phyloP scores from a whole-genome alignment of 352 stramenopile genomes.

The Globisporangium heterothallicum region DNA sequence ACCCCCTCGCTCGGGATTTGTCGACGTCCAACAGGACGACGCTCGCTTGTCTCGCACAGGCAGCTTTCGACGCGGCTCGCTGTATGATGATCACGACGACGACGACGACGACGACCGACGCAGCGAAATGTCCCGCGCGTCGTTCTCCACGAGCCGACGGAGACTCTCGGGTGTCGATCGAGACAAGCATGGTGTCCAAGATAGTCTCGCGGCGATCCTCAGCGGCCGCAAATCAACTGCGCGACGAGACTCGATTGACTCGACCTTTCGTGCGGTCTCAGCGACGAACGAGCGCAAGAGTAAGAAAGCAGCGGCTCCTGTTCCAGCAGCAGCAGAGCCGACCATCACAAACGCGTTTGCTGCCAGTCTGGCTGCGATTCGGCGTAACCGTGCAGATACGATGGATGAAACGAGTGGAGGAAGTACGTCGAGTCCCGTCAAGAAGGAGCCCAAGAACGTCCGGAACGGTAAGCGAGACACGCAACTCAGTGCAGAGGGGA shows the following conservation, averaged over 20 bases:
- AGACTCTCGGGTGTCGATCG: slow-evolving; percentile 32
- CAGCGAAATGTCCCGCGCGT: slow-evolving; percentile 29
- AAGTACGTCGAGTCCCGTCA: slow-evolving; percentile 16
- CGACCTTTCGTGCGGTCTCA: slow-evolving; percentile 25
- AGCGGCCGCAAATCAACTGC: slow-evolving; percentile 28
- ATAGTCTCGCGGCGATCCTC: slow-evolving; percentile 60
- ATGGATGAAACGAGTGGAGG: slow-evolving; percentile 36
- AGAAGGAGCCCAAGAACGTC: slow-evolving; percentile 13
- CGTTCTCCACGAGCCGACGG: slow-evolving; percentile 38
- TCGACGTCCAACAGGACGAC: slow-evolving; percentile 8
- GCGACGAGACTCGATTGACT: slow-evolving; percentile 60
- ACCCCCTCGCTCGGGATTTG: slow-evolving; percentile 12
- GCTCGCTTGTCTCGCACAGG: slow-evolving; percentile 41
- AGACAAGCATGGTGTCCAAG: slow-evolving; percentile 42
- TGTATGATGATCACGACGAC: slow-evolving; percentile 23
- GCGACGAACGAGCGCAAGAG: slow-evolving; percentile 18
- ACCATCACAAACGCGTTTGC: slow-evolving; percentile 65
- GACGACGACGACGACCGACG: slow-evolving; percentile 21
- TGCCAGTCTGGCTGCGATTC: slow-evolving; percentile 67
- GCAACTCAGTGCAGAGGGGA: slow-evolving; percentile 72
- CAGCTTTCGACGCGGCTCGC: slow-evolving; percentile 44
- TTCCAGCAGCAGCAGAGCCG: slow-evolving; percentile 16
- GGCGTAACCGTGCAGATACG: slow-evolving; percentile 57
- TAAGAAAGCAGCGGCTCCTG: slow-evolving; percentile 17
- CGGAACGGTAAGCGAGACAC: slow-evolving; percentile 61